These are phyloP conservation scores for Berberis vulgaris DNA, from an alignment of 164 flowering plant species.

Conservation along the genomic window DNA sequence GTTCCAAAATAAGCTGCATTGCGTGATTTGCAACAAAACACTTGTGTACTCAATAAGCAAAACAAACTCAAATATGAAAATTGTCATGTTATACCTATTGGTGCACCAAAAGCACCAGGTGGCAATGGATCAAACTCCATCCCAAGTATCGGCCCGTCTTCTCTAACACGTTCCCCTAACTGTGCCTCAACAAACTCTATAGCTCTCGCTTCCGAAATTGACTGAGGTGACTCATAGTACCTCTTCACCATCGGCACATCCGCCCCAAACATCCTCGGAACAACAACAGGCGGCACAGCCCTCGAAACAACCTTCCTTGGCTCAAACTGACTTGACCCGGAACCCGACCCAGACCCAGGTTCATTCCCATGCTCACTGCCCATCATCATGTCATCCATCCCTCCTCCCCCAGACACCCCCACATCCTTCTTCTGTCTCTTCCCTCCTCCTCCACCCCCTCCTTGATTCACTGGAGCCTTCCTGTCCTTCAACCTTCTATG, in stretches of 20 bases:
- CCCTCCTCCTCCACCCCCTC: constrained; percentile 18
- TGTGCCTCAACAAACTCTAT: constrained; percentile 81
- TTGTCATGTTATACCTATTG: constrained; percentile 42
- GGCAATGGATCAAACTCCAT: constrained; percentile 94
- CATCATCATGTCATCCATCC: constrained; percentile 14
- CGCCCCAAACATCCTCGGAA: constrained; percentile 18
- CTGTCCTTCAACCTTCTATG: constrained; percentile 83
- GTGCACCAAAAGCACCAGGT: constrained; percentile 85
- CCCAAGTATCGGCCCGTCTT: constrained; percentile 89
- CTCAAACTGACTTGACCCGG: constrained; percentile 43
- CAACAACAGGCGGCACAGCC: background rate
- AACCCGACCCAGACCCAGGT: constrained; percentile 35
- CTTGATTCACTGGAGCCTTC: constrained; percentile 41
- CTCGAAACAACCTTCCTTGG: constrained; percentile 20
- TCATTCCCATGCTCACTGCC: constrained; percentile 22
- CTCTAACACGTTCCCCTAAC: constrained; percentile 70
- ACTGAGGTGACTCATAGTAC: constrained; percentile 48
- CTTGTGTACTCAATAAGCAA: too few species aligned
- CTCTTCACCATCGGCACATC: constrained; percentile 41
- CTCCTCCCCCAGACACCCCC: background rate
- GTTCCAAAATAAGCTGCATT: too few species aligned
- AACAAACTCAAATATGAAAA: background rate
- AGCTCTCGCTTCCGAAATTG: constrained; percentile 50
- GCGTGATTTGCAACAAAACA: too few species aligned
- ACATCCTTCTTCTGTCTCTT: constrained; percentile 19